phyloP scores from a whole-genome alignment of 139 green algal genomes.

The Haematococcus lacustris region DNA sequence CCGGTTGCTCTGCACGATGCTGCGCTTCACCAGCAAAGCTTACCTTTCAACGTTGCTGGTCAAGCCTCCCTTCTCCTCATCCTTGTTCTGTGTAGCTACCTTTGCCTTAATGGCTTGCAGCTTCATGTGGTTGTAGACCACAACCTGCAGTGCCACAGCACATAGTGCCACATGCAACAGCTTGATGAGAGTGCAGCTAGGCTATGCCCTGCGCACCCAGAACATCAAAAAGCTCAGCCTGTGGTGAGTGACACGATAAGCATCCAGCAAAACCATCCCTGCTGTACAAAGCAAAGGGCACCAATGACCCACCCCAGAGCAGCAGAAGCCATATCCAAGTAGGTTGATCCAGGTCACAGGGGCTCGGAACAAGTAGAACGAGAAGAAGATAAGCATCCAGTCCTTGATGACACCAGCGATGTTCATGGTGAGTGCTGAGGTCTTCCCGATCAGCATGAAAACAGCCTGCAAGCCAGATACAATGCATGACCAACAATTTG shows the following conservation, averaged over 20 bases:
- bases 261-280: no score
- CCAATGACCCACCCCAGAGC: conserved; percentile 42
- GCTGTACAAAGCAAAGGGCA: conserved; percentile 2
- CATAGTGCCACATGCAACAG: no score
- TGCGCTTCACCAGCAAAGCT: no score
- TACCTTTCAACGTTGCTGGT: neutral
- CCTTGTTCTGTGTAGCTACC: conserved; percentile 17
- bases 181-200: no score
- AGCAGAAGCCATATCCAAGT: conserved; percentile 63
- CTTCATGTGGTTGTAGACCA: conserved; percentile 70
- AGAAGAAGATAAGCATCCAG: conserved; percentile 95
- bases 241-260: no score
- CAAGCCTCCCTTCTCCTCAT: conserved; percentile 29
- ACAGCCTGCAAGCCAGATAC: conserved; percentile 61
- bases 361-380: conserved; percentile 75
- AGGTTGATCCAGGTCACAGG: conserved; percentile 84
- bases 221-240: no score
- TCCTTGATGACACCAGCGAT: conserved; percentile 97
- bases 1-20: no score
- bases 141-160: conserved; percentile 36
- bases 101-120: conserved; percentile 55
- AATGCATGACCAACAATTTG: no score
- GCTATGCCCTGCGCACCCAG: no score
- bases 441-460: conserved; percentile 91
- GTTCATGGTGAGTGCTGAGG: conserved; percentile 94